Evolutionary conservation across 106 monocot genomes (phyloP).

Genomic region (Chionographis japonica): DNA sequence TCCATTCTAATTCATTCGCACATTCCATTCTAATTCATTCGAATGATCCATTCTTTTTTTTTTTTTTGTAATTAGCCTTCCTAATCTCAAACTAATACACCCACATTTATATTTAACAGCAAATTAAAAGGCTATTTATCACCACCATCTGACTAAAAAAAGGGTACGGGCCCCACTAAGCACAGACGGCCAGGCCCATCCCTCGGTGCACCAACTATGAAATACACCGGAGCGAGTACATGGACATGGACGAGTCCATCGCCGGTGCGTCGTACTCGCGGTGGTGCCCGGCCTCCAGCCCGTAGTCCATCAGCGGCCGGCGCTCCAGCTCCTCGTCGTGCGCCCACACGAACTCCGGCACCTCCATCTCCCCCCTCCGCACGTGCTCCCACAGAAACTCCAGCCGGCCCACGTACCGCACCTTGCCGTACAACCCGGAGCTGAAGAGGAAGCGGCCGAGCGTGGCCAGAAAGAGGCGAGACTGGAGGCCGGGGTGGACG

Average conservation of each 20-base stretch:
- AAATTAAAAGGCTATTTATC: too few species aligned
- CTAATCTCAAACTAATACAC: too few species aligned
- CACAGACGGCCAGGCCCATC: too few species aligned
- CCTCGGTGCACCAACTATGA: constrained; percentile 16
- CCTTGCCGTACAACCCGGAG: constrained; percentile 66
- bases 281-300: constrained; percentile 48
- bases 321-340: constrained; percentile 83
- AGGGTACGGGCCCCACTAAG: too few species aligned
- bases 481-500: constrained; percentile 80
- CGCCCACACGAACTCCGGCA: constrained; percentile 74
- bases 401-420: constrained; percentile 72
- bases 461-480: constrained; percentile 89
- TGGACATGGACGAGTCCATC: constrained; percentile 69
- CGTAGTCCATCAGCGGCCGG: constrained; percentile 87
- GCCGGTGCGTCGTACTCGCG: constrained; percentile 41
- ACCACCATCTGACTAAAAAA: too few species aligned
- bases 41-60: too few species aligned
- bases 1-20: too few species aligned
- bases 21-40: too few species aligned
- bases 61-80: too few species aligned
- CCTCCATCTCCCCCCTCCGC: constrained; percentile 47
- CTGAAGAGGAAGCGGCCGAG: constrained; percentile 85
- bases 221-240: constrained; percentile 71
- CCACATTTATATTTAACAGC: too few species aligned
- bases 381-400: constrained; percentile 76